Percentiles rank a stretch among this genome's conserved stretches.
phyloP scores from a whole-genome alignment of 2,329 filamentous ascomycete genomes.

The Pseudogymnoascus sp. region DNA sequence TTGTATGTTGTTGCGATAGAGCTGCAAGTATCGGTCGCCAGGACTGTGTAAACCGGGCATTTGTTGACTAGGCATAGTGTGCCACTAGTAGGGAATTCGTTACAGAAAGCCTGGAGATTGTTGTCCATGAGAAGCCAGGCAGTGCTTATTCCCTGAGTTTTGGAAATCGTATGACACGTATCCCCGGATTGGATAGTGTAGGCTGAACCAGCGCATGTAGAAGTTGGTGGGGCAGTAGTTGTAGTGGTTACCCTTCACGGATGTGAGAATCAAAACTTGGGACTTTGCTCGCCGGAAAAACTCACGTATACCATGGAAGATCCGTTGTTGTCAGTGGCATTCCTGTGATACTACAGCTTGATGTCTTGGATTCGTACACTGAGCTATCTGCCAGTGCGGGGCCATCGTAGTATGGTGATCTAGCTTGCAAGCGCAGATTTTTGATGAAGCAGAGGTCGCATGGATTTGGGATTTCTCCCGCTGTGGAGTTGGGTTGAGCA shows the following conservation, averaged over 20 bases:
- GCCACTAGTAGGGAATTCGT: background rate
- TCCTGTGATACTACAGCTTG: slow-evolving; percentile 6
- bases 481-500: background rate
- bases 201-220: background rate
- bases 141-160: background rate
- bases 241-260: background rate
- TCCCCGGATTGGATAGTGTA: slow-evolving; percentile 1
- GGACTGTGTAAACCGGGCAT: slow-evolving; percentile 1
- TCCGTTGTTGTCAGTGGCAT: slow-evolving; percentile 15
- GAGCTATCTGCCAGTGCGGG: slow-evolving; percentile 14
- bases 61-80: slow-evolving; percentile 3
- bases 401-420: slow-evolving; percentile 15
- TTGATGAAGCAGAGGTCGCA: slow-evolving; percentile 17
- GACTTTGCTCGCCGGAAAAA: background rate
- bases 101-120: background rate
- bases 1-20: background rate
- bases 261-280: background rate
- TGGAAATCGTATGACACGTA: background rate
- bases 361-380: slow-evolving; percentile 14
- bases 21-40: background rate
- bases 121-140: background rate
- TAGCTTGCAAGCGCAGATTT: slow-evolving; percentile 12
- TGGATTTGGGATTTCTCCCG: background rate
- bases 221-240: background rate
- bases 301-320: background rate